Base-by-base conservation (phyloP, 176 grass and related monocot species). In the Cenchrus purpureus region DNA sequence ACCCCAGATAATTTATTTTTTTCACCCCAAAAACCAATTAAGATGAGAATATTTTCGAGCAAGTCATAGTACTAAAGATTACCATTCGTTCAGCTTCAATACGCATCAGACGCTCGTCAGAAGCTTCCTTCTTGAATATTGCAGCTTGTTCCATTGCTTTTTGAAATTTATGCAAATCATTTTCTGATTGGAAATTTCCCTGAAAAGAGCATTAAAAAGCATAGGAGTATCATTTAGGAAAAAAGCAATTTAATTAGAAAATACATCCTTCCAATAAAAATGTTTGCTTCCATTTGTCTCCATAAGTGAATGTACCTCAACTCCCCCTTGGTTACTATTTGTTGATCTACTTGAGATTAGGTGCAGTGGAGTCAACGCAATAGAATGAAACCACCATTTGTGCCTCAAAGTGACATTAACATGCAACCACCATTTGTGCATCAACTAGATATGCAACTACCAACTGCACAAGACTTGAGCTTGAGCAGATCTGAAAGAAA, bases 21-120 rank as follows among this genome's bases (percentile, higher is more conserved):
- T 68, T 20, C 37, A 17, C n/a, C 17, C 69, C 44, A 32, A 46
- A 22, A 76, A 62, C 42, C 3, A 11, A 29, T 67, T 50, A 79
- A 55, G 34, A 61, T 44, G 55, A 14, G 12, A 17, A 14, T 10
- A 42, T 13, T 44, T 49, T 76, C 48, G 28, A 60, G 52, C 22
- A 8, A 60, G 70, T 63, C 28, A 11, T 8, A 73, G 53, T 60
- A 60, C 34, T 40, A 31, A 25, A 32, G 40, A 17, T 78, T 90
- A 86, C 88, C 88, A 90, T 86, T 78, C 73, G 48, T n/a, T 86
- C 88, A 66, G 65, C 78, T 86, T 90, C 88, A 52, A 90, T 90
- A 32, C 84, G 58, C 79, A 20, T 86, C 79, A 86, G 78, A 13
- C 88, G 88, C 73, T 90, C 79, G 0, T 78, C 73, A 60, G 79